Percentiles rank a stretch among this genome's conserved stretches.
These are phyloP conservation scores for Xenoacremonium recifei DNA, from an alignment of 2,329 filamentous ascomycete species.

Conservation along the genomic window DNA sequence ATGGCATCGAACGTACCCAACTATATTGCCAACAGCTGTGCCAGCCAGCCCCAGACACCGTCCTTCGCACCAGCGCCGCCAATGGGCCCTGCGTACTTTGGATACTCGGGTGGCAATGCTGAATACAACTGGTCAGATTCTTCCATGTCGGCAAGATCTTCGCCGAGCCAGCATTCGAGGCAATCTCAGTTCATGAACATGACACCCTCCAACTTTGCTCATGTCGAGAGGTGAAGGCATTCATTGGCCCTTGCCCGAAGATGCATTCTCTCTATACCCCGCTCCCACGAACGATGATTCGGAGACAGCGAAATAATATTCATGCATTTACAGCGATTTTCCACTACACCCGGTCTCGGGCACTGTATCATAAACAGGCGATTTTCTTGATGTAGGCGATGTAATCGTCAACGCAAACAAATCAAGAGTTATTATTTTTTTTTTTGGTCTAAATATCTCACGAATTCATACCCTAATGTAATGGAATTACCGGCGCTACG, in stretches of 20 bases:
- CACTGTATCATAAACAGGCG: slow-evolving; percentile 21
- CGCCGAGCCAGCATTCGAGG: slow-evolving; percentile 29
- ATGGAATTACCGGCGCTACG: slow-evolving; percentile 26
- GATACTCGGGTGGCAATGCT: slow-evolving; percentile 35
- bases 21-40: slow-evolving; percentile 41
- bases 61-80: slow-evolving; percentile 36
- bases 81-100: slow-evolving; percentile 42
- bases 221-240: slow-evolving; percentile 16
- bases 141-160: slow-evolving; percentile 33
- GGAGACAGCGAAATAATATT: background rate
- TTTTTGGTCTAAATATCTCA: slow-evolving; percentile 18
- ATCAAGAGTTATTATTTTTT: slow-evolving; percentile 8
- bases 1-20: slow-evolving; percentile 41
- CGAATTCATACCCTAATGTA: slow-evolving; percentile 30
- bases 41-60: slow-evolving; percentile 49
- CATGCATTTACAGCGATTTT: slow-evolving; percentile 17
- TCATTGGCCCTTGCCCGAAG: background rate
- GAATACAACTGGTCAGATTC: slow-evolving; percentile 54
- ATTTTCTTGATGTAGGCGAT: slow-evolving; percentile 5
- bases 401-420: slow-evolving; percentile 12
- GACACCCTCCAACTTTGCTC: slow-evolving; percentile 29
- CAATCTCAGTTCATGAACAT: slow-evolving; percentile 37
- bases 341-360: slow-evolving; percentile 6
- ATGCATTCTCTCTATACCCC: background rate
- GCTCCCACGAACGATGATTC: background rate